Base-by-base conservation (phyloP, 257 asterid species). In the Scutellaria galericulata region DNA sequence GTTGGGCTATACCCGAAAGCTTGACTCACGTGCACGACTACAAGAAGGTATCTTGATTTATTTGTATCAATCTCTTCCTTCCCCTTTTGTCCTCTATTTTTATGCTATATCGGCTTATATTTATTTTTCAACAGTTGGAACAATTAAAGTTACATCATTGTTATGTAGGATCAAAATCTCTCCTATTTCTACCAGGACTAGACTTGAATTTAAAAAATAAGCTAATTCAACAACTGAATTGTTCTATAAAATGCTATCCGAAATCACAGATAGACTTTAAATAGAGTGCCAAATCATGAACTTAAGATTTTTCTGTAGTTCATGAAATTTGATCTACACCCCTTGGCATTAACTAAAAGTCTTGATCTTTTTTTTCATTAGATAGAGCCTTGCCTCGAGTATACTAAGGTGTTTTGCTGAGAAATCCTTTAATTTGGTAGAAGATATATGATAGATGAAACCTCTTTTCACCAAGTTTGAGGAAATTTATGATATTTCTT, bases 1-100 rank as follows among this genome's bases (percentile, higher is more conserved):
- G 78, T 20, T 92, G 96, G 96, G 71, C 81, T 70, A 46, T 92
- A 10, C 98, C 96, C 2, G 89, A 84, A 74, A 78, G 77, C 82
- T 84, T 92, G 84, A 74, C 81, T 78, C 78, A 78, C 20, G 76
- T 92, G 70, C 87, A 79, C 78, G 80, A 81, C 56, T 90, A 90
- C 83, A 79, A 66, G 77, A 78, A 86, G 93, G 98, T 88, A 80
- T 55, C 39, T 12, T 50, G 12, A 13, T 37, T n/a, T 42, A 24
- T 51, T 31, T 66, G 24, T 71, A 39, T 8, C 8, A 35, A 50
- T 59, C 10, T 27, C 55, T 37, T 45, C 35, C 57, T 7, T 20
- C 42, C 7, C n/a, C 1, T 53, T 64, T 37, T 7, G 10, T 56
- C 27, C 4, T 42, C 9, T 7, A 42, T 22, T 37, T 10, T 63